These are phyloP conservation scores for Yarrowia sp. DNA, from an alignment of 805 yeast species.

Conservation along the genomic window DNA sequence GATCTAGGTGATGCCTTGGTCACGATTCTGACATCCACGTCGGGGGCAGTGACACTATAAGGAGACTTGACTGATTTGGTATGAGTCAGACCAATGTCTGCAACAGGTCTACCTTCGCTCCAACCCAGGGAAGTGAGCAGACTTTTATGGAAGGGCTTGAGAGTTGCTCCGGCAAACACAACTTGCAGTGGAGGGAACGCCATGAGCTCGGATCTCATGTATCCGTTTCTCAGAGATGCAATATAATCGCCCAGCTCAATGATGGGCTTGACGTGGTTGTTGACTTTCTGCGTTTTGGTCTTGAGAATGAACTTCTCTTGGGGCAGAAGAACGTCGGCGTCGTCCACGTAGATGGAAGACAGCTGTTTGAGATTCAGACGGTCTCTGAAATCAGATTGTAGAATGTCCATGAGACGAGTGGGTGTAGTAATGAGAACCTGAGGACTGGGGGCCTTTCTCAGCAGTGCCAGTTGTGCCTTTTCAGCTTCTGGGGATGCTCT, in stretches of 20 bases:
- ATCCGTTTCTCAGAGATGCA: constrained; percentile 31
- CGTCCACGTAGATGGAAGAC: constrained; percentile 26
- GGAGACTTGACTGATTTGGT: constrained; percentile 7
- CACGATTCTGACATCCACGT: constrained; percentile 25
- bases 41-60: constrained; percentile 9
- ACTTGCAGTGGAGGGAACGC: constrained; percentile 29
- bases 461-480: constrained; percentile 17
- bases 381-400: constrained; percentile 29
- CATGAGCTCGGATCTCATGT: constrained; percentile 31
- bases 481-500: constrained; percentile 31
- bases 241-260: constrained; percentile 22
- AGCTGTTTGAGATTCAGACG: constrained; percentile 25
- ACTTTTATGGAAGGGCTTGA: constrained; percentile 27
- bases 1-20: not conserved
- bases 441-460: constrained; percentile 25
- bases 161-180: constrained; percentile 22
- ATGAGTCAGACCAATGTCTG: constrained; percentile 20
- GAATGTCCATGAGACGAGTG: constrained; percentile 28
- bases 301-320: constrained; percentile 33
- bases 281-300: constrained; percentile 5
- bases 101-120: constrained; percentile 34
- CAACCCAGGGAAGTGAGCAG: constrained; percentile 15
- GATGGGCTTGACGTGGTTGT: constrained; percentile 26
- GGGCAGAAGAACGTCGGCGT: constrained; percentile 27
- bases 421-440: constrained; percentile 36